phyloP scores from a whole-genome alignment of 2,329 filamentous ascomycete species.

The Achaetomium macrosporum region DNA sequence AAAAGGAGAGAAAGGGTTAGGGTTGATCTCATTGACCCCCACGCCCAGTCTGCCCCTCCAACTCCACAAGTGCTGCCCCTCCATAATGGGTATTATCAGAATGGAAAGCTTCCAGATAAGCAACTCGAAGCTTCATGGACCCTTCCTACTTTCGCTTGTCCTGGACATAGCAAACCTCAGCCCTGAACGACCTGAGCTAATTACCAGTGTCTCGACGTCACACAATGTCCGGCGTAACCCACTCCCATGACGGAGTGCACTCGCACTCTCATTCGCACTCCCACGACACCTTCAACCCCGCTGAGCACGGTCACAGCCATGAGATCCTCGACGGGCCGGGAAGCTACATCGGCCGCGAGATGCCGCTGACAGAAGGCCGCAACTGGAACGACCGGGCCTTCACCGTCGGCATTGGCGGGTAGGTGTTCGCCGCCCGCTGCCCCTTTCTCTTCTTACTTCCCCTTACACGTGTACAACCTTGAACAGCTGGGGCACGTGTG shows the following conservation, averaged over 20 bases:
- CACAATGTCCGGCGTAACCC: conserved; percentile 14
- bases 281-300: conserved; percentile 51
- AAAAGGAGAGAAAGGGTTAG: neutral
- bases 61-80: neutral
- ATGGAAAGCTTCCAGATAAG: neutral
- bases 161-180: neutral
- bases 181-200: neutral
- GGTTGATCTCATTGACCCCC: neutral
- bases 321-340: conserved; percentile 93
- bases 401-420: conserved; percentile 98
- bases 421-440: conserved; percentile 30
- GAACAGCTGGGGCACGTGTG: too few species aligned
- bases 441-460: neutral
- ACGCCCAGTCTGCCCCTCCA: neutral
- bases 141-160: neutral
- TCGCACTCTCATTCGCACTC: conserved; percentile 48
- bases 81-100: neutral
- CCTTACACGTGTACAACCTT: too few species aligned
- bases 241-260: conserved; percentile 27
- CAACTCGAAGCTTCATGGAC: neutral
- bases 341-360: conserved; percentile 81
- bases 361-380: conserved; percentile 85
- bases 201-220: neutral
- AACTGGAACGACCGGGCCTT: conserved; percentile 87
- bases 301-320: conserved; percentile 88